Base-by-base conservation (phyloP, 805 yeast species). In the Pichia exigua region DNA sequence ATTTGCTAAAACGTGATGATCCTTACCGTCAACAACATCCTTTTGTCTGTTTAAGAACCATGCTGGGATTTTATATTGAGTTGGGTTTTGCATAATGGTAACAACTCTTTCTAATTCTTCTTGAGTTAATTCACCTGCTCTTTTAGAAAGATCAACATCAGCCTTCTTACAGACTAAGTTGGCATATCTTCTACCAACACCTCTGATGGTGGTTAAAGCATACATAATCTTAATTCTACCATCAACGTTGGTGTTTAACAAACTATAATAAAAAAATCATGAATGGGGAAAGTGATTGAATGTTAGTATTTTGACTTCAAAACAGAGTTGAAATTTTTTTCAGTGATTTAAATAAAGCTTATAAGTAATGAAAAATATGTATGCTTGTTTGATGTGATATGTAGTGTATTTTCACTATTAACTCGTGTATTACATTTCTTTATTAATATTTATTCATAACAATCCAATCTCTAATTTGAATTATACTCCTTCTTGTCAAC, bases 171-270 rank as follows among this genome's bases (percentile, higher is more conserved):
- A 94, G 74, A 94, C 97, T 81, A 94, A 83, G 91, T 95, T 94
- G 78, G 99, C 83, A 87, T 92, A 95, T 83, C 99, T 94, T 81
- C 98, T 95, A 83, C 99, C 99, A 72, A 94, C 98, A 91, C 99
- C 99, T 83, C 97, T 88, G 76, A 94, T 95, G 80, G 91, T 87
- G 84, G 99, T 91, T 81, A 94, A 83, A 76, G 99, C 99, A 88
- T 91, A 95, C 94, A 94, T 95, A 78, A 94, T 85, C 86, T 94
- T 94, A 85, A 92, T 92, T 90, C 95, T 91, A 87, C 99, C 99
- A 79, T 94, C 99, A 76, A 94, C 97, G 91, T 94, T 94, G 81
- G 99, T 94, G 90, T 95, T 94, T 81, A 94, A 89, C 83, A 94
- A 88, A 92, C 96, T 85, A 73, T 57, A 64, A 45, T 58, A 53